These are phyloP conservation scores for Lactarius sp. DNA, from an alignment of 768 basidiomycete genomes.

Conservation along the genomic window DNA sequence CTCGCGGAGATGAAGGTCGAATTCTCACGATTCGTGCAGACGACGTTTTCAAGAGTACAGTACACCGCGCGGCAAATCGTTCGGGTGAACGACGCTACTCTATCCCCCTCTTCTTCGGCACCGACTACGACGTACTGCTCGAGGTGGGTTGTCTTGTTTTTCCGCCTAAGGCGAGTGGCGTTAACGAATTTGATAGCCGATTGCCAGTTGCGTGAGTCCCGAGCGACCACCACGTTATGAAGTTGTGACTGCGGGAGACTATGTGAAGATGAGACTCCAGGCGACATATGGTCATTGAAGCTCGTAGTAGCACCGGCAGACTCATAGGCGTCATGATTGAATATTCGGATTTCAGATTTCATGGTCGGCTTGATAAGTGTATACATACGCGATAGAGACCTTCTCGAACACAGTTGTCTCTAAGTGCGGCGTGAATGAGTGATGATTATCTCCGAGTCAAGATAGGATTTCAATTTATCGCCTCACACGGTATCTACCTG, in stretches of 20 bases:
- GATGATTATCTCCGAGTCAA: too few relatives aligned
- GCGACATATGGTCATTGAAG: slow-evolving; percentile 52
- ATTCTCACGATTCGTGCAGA: slow-evolving; percentile 41
- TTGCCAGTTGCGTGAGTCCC: slow-evolving; percentile 38
- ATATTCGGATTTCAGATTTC: slow-evolving; percentile 18
- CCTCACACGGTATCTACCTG: too few relatives aligned
- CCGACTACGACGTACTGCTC: slow-evolving; percentile 76
- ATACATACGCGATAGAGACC: too few relatives aligned
- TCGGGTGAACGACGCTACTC: slow-evolving; percentile 70
- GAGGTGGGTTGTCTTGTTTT: slow-evolving; percentile 45
- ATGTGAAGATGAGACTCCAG: slow-evolving; percentile 70
- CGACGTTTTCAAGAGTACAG: slow-evolving; percentile 85
- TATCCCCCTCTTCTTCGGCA: slow-evolving; percentile 87
- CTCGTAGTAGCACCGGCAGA: background rate
- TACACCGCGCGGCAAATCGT: slow-evolving; percentile 80
- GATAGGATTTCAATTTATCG: too few relatives aligned
- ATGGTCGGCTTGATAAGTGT: background rate
- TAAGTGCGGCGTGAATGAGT: too few relatives aligned
- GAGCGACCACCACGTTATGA: slow-evolving; percentile 66
- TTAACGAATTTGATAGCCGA: slow-evolving; percentile 27
- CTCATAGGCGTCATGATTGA: too few relatives aligned
- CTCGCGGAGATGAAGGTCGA: too few relatives aligned
- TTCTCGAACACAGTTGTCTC: too few relatives aligned
- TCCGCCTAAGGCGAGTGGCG: background rate
- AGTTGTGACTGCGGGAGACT: slow-evolving; percentile 76